Conservation (phyloP, 1,284 basidiomycete species). For the Pseudozyma hubeiensis region DNA sequence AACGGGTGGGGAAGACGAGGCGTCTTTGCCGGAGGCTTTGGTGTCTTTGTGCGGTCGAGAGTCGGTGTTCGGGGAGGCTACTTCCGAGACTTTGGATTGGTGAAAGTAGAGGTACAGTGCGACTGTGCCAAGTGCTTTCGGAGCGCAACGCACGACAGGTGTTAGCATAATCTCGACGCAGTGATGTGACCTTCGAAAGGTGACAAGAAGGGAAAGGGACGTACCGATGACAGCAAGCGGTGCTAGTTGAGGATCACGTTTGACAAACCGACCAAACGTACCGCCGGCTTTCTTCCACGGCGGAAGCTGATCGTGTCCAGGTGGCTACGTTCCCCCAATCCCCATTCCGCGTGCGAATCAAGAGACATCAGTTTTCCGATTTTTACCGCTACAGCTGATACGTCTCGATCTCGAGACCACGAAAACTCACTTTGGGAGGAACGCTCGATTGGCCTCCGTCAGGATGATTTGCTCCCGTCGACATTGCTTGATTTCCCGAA, state of each 20-base stretch:
- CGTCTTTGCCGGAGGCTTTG: slow-evolving; percentile 26
- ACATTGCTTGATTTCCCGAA: slow-evolving; percentile 4
- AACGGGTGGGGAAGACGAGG: slow-evolving; percentile 8
- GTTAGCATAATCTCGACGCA: not conserved
- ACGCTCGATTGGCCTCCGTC: slow-evolving; percentile 21
- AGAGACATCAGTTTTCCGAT: too few species aligned
- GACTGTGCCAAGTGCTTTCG: slow-evolving; percentile 26
- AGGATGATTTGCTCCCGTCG: slow-evolving; percentile 16
- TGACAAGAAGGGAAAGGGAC: not conserved
- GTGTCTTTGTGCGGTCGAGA: slow-evolving; percentile 19
- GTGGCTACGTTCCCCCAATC: slow-evolving; percentile 6
- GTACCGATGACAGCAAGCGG: slow-evolving; percentile 15
- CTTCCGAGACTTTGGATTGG: slow-evolving; percentile 18
- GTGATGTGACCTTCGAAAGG: not conserved
- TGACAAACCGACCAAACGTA: slow-evolving; percentile 26
- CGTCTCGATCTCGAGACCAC: too few species aligned
- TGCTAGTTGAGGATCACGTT: slow-evolving; percentile 36
- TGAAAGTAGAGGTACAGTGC: slow-evolving; percentile 36
- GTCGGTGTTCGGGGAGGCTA: slow-evolving; percentile 2
- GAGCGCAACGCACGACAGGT: too few species aligned
- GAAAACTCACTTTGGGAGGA: slow-evolving; percentile 27
- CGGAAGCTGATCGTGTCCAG: slow-evolving; percentile 26
- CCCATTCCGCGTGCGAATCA: too few species aligned
- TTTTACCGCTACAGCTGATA: too few species aligned
- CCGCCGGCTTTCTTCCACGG: slow-evolving; percentile 8